Conservation (phyloP, 129 eudicot species). For the Artemisia argyi region DNA sequence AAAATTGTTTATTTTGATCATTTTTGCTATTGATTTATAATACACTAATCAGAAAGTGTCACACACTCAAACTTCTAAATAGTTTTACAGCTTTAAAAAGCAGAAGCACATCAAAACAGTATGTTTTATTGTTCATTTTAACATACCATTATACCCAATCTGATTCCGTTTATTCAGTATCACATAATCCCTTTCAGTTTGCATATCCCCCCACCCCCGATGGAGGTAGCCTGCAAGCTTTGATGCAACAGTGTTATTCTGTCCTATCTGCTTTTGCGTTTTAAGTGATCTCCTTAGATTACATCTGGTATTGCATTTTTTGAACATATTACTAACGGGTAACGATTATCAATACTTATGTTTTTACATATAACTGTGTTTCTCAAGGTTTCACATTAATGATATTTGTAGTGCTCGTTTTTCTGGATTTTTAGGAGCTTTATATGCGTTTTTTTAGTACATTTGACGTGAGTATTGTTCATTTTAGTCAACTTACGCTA, state of each 20-base stretch:
- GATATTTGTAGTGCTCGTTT: neutral
- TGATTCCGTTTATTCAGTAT: neutral
- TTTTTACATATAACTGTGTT: slow-evolving; percentile 2
- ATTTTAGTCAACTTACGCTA: neutral
- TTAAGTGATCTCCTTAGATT: slow-evolving; percentile 1
- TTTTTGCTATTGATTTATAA: neutral
- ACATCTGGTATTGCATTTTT: slow-evolving; percentile 8
- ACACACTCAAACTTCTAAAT: neutral
- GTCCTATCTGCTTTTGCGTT: neutral
- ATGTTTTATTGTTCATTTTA: neutral
- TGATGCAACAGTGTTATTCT: slow-evolving; percentile 8
- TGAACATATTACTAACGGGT: slow-evolving; percentile 1
- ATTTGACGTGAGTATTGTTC: neutral
- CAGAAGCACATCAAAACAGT: neutral
- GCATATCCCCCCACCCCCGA: neutral
- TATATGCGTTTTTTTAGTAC: slow-evolving; percentile 15
- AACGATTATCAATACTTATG: slow-evolving; percentile 11
- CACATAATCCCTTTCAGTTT: neutral
- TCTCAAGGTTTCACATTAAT: slow-evolving; percentile 6
- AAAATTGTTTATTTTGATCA: neutral
- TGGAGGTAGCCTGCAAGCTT: neutral
- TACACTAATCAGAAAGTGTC: neutral
- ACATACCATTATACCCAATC: neutral
- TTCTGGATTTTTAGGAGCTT: slow-evolving; percentile 14
- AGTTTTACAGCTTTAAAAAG: neutral